Evolutionary conservation across 106 monocot species (phyloP), one percentile per base, ranked within the genome.

Genomic region (Dactylorhiza incarnata): DNA sequence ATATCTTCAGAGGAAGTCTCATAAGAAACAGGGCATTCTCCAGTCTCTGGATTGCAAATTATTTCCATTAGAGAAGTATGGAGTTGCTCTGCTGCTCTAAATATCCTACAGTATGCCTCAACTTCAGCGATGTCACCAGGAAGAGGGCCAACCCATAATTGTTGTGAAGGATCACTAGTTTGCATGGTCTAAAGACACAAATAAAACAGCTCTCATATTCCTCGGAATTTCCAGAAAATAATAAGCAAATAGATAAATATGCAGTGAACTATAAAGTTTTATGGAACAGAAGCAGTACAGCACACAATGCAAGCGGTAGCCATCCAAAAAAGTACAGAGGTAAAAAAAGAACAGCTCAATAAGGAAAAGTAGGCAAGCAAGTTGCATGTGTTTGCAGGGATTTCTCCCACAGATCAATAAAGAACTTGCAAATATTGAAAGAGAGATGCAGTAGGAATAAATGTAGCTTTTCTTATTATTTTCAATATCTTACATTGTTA

Each of bases 51-150:
- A 78, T 99, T 91, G 82, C 99, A 94, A 22, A 99, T 54, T 58
- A 89, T 88, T 76, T 85, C 68, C 99, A 94, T 99, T 77, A 94
- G 82, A 51, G 81, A 76, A 72, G 78, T 74, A 80, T 92, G 94
- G 67, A 99, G 80, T 73, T 94, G 89, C 74, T 99, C 99, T 17
- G 99, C 89, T 55, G 99, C 87, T 78, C 99, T 86, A 72, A 99
- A 99, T 45, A 99, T 99, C 76, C 99, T 89, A 79, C 99, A 99
- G 78, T 92, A 99, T 46, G 99, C 94, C 75, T 99, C 99, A 75
- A 99, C 75, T 75, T 99, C 99, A 7, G 99, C 89, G 77, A 99
- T 99, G 75, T 99, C 94, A 12, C 99, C 99, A 45, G 99, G 99
- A 68, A 94, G 68, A 70, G 99, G 99, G 54, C 99, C 99, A 66